Evolutionary conservation across 108 stramenopile genomes (phyloP).

Genomic region (Stephanodiscus minutulus): DNA sequence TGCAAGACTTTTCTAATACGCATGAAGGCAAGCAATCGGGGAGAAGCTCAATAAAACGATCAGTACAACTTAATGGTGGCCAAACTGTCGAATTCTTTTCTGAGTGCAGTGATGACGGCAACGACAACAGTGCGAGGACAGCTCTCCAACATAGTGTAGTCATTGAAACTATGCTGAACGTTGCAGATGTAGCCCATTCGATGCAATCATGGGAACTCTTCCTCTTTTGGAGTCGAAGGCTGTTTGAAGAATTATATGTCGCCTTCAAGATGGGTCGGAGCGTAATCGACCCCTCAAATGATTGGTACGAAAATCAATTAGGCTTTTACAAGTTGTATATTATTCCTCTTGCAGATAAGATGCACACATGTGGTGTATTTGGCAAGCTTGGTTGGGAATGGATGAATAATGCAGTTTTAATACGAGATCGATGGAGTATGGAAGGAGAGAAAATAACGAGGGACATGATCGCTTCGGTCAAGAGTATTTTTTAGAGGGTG

Average conservation of each 20-base stretch:
- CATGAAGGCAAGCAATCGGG: conserved; percentile 4
- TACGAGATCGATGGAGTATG: conserved; percentile 59
- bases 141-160: conserved; percentile 34
- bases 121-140: not conserved
- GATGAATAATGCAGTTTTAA: conserved; percentile 54
- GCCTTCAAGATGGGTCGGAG: conserved; percentile 53
- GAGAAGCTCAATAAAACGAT: conserved; percentile 15
- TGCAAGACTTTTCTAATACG: not conserved
- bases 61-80: conserved; percentile 29
- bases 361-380: conserved; percentile 66
- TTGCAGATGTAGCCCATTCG: conserved; percentile 49
- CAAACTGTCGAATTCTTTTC: conserved; percentile 43
- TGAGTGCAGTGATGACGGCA: conserved; percentile 18
- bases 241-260: conserved; percentile 60
- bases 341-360: conserved; percentile 67
- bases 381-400: conserved; percentile 59
- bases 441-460: conserved; percentile 56
- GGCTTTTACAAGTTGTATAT: conserved; percentile 67
- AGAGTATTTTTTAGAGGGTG: conserved; percentile 2
- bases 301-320: conserved; percentile 70
- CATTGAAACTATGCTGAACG: conserved; percentile 49
- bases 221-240: conserved; percentile 59
- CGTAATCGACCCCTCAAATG: conserved; percentile 47
- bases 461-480: conserved; percentile 43
- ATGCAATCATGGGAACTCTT: conserved; percentile 53